These are phyloP conservation scores for Moesziomyces aphidis DNA, from an alignment of 1,284 basidiomycete genomes.

Conservation along the genomic window DNA sequence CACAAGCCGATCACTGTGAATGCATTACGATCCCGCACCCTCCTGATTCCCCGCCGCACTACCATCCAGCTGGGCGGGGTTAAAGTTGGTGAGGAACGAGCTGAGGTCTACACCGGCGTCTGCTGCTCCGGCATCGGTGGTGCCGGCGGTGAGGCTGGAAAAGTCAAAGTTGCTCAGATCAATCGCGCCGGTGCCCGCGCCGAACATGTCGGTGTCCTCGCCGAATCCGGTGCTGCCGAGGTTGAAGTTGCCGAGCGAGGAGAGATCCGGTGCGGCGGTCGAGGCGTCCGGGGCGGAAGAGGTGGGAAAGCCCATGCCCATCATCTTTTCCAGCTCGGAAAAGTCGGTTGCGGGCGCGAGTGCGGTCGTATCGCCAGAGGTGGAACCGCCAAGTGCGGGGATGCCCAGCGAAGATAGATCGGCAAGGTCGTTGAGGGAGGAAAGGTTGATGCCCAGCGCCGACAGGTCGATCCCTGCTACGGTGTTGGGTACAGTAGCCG, in stretches of 20 bases:
- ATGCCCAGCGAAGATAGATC: constrained; percentile 43
- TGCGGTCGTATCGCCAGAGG: constrained; percentile 1
- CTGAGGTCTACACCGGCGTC: constrained; percentile 63
- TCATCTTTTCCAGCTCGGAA: constrained; percentile 42
- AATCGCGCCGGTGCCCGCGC: constrained; percentile 13
- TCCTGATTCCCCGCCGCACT: constrained; percentile 40
- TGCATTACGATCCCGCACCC: too few species aligned
- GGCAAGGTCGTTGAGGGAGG: constrained; percentile 17
- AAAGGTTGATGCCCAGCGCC: constrained; percentile 36
- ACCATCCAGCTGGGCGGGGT: constrained; percentile 64
- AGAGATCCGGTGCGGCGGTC: constrained; percentile 6
- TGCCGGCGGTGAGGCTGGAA: constrained; percentile 29
- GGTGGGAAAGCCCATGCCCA: constrained; percentile 39
- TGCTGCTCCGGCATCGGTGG: constrained; percentile 64
- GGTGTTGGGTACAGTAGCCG: constrained; percentile 2
- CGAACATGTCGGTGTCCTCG: constrained; percentile 31
- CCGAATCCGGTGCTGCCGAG: constrained; percentile 6
- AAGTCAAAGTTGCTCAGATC: constrained; percentile 50
- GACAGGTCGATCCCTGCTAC: constrained; percentile 37
- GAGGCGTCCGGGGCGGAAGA: not conserved
- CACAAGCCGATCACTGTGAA: too few species aligned
- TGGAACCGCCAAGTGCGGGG: constrained; percentile 8
- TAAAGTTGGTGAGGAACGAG: constrained; percentile 67
- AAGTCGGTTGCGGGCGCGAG: constrained; percentile 21
- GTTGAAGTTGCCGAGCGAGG: constrained; percentile 24